Evolutionary conservation across 2,329 filamentous ascomycete genomes (phyloP), one percentile per base, ranked within the genome.

Genomic region (Penicillium sp.): DNA sequence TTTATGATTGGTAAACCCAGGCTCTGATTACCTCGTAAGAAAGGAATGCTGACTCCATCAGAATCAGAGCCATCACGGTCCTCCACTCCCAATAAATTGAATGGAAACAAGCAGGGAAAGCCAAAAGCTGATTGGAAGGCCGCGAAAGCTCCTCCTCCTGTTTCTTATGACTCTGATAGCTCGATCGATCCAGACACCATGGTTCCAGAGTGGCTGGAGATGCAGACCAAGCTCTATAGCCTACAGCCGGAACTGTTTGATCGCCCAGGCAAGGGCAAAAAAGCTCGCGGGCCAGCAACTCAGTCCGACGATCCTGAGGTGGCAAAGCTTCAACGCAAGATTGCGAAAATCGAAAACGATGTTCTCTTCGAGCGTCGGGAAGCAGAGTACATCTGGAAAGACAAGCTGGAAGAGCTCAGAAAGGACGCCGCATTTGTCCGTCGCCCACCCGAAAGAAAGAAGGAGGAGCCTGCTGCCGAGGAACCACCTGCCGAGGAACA

Each of bases 281-380:
- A 71, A 61, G 51, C 64, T 59, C 62, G 55, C 47, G 51, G 58
- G 41, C 54, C 37, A 46, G 45, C 51, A 28, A 43, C 46, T 23
- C 29, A 52, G 44, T 54, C 52, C 36, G 49, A 55, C 27, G 49
- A 66, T 40, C 65, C 78, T 18, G 77, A 80, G 50, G 73, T 82
- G 35, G 77, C 78, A 8, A 87, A 83, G 57, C 69, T 95, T 2
- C 76, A 85, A 32, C 81, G 83, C 13, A 94, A 90, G 63, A 71
- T 96, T 31, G 77, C 82, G 29, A 80, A 79, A 50, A 87, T 96
- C 34, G 85, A 93, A 60, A 85, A 81, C 22, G 87, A 91, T 61
- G 75, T 89, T 13, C 70, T 91, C 3, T 89, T 90, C 59, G 86
- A 91, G 61, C 78, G 77, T 47, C 74, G 77, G 37, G 66, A 78